Conservation (phyloP, 805 yeast species). For the Candida takata region DNA sequence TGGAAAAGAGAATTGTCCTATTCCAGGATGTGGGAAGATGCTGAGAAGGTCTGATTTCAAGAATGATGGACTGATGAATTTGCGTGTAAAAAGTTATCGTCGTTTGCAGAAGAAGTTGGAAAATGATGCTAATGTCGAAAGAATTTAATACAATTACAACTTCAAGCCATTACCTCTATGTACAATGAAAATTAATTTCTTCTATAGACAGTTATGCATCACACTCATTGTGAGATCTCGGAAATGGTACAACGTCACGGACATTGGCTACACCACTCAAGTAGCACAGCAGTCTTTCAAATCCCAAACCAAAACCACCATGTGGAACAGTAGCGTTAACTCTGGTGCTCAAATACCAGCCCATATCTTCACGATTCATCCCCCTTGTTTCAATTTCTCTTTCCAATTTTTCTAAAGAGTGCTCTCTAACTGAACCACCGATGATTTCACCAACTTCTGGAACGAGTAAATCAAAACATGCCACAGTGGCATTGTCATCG, state of each 20-base stretch:
- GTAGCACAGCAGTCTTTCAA: slow-evolving; percentile 76
- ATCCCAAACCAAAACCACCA: slow-evolving; percentile 96
- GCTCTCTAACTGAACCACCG: slow-evolving; percentile 93
- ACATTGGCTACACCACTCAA: slow-evolving; percentile 71
- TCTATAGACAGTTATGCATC: slow-evolving; percentile 13
- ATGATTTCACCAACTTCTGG: slow-evolving; percentile 92
- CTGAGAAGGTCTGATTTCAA: slow-evolving; percentile 32
- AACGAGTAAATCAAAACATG: slow-evolving; percentile 80
- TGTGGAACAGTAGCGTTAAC: slow-evolving; percentile 81
- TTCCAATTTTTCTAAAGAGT: slow-evolving; percentile 40
- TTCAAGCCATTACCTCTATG: not conserved
- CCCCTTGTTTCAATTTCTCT: slow-evolving; percentile 42
- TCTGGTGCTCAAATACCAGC: slow-evolving; percentile 78
- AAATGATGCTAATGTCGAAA: slow-evolving; percentile 8
- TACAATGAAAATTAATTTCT: not conserved
- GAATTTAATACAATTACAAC: slow-evolving; percentile 5
- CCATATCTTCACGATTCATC: slow-evolving; percentile 50
- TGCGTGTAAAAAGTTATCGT: slow-evolving; percentile 40
- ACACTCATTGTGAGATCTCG: slow-evolving; percentile 58
- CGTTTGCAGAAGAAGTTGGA: slow-evolving; percentile 17
- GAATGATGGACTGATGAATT: slow-evolving; percentile 46
- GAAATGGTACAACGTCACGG: slow-evolving; percentile 82
- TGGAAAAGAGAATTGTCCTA: slow-evolving; percentile 41
- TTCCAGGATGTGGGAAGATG: slow-evolving; percentile 36
- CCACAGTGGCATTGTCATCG: slow-evolving; percentile 52